A percentile compares a stretch with the other conserved stretches of the same genome.
Conservation (phyloP, 2,329 filamentous ascomycete species). For the Cryphonectria parasitica region DNA sequence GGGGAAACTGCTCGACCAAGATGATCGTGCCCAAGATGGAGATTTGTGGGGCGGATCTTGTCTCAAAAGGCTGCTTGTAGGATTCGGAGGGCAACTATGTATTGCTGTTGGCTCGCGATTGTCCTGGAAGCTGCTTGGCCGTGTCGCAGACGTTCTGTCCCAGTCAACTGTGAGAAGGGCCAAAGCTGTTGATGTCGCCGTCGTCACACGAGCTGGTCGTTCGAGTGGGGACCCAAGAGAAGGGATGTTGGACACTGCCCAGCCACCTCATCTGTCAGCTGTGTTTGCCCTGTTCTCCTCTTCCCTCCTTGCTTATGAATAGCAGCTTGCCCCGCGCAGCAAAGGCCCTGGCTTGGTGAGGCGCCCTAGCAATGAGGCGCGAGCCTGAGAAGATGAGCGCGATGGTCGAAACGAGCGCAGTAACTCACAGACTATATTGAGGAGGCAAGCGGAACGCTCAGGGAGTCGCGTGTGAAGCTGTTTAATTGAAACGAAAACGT, state of each 20-base stretch:
- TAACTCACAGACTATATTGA: background rate
- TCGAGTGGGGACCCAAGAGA: background rate
- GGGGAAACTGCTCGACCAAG: background rate
- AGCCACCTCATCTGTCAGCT: background rate
- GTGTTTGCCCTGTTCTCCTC: background rate
- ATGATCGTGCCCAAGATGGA: background rate
- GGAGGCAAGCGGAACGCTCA: background rate
- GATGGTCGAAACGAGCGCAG: too few relatives aligned
- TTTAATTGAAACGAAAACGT: background rate
- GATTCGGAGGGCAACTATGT: background rate
- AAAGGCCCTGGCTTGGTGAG: background rate
- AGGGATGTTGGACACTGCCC: background rate
- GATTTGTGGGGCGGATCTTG: background rate
- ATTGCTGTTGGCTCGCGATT: background rate
- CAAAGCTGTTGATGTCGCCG: background rate
- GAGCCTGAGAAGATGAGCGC: background rate
- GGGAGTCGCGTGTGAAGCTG: background rate
- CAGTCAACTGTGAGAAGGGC: background rate
- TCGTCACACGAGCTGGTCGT: background rate
- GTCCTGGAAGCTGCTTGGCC: background rate
- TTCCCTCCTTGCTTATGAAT: background rate
- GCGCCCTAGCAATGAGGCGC: background rate
- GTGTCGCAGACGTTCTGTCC: background rate
- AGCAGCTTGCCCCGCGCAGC: slow-evolving; percentile 1
- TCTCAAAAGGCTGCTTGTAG: background rate